phyloP scores from a whole-genome alignment of 2,329 filamentous ascomycete genomes.

The Pseudogymnoascus sp. region DNA sequence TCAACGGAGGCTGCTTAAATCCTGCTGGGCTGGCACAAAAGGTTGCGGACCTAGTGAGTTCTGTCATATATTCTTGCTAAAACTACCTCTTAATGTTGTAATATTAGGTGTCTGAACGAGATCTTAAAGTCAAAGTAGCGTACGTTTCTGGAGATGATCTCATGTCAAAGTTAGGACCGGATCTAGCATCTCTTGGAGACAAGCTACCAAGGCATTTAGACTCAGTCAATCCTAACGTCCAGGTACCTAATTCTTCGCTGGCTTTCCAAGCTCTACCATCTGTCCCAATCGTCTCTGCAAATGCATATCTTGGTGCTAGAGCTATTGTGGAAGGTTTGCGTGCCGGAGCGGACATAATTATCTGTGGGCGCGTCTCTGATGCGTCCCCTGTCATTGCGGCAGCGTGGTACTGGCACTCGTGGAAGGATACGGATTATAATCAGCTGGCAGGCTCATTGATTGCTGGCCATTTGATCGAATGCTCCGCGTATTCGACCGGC shows the following conservation, averaged over 20 bases:
- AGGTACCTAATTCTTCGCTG: constrained; percentile 29
- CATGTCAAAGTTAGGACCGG: too few relatives aligned
- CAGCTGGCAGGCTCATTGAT: constrained; percentile 34
- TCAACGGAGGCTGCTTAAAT: constrained; percentile 48
- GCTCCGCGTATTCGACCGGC: constrained; percentile 24
- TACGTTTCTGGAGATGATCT: too few relatives aligned
- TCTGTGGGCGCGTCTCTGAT: constrained; percentile 40
- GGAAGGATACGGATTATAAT: constrained; percentile 34
- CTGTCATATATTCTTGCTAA: constrained; percentile 25
- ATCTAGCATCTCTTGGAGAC: too few relatives aligned
- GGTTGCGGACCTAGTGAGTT: constrained; percentile 21
- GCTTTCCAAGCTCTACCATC: constrained; percentile 15
- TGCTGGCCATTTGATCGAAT: constrained; percentile 30
- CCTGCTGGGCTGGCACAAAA: constrained; percentile 46
- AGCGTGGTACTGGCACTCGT: constrained; percentile 40
- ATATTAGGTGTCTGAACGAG: too few relatives aligned
- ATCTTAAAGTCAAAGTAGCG: too few relatives aligned
- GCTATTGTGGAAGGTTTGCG: constrained; percentile 34
- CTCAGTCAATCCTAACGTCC: constrained; percentile 34
- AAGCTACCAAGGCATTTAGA: constrained; percentile 34
- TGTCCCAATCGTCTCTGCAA: constrained; percentile 36
- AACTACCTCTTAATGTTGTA: too few relatives aligned
- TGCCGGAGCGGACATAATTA: constrained; percentile 39
- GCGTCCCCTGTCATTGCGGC: constrained; percentile 39
- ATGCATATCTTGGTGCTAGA: constrained; percentile 47